phyloP scores from a whole-genome alignment of 768 basidiomycete species.

The Tylopilus rubrobrunneus region DNA sequence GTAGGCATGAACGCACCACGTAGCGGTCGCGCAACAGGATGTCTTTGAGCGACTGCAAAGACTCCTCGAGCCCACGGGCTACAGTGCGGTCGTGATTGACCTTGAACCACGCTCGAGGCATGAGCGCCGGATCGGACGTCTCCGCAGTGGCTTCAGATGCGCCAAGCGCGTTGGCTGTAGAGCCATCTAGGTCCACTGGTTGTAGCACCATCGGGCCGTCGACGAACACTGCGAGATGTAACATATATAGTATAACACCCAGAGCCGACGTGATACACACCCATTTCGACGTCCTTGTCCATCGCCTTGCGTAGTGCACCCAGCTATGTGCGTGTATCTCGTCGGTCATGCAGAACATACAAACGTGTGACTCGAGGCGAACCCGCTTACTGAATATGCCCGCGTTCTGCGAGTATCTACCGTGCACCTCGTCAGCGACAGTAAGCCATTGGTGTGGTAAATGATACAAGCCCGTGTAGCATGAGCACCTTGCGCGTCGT shows the following conservation, averaged over 20 bases:
- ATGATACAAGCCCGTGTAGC: constrained; percentile 39
- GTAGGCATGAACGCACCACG: constrained; percentile 44
- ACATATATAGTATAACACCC: background rate
- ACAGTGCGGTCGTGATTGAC: constrained; percentile 48
- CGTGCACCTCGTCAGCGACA: background rate
- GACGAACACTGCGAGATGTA: constrained; percentile 52
- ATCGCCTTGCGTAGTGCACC: constrained; percentile 71
- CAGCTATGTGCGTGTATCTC: constrained; percentile 38
- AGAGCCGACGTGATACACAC: constrained; percentile 30
- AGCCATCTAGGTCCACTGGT: constrained; percentile 53
- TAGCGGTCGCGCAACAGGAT: constrained; percentile 56
- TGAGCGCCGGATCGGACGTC: constrained; percentile 46
- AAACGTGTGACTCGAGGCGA: constrained; percentile 18
- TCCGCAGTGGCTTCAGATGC: constrained; percentile 34
- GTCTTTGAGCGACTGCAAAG: constrained; percentile 51
- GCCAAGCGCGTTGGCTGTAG: constrained; percentile 31
- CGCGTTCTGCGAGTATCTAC: constrained; percentile 71
- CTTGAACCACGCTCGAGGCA: constrained; percentile 73
- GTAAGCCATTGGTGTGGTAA: background rate
- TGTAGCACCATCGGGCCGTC: constrained; percentile 67
- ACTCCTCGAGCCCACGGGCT: constrained; percentile 54
- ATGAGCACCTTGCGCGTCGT: constrained; percentile 38
- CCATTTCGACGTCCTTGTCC: constrained; percentile 61
- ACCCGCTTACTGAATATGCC: constrained; percentile 70
- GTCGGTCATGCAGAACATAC: background rate